Evolutionary conservation across 140 eudicot species (phyloP), one percentile per base, ranked within the genome.

Genomic region (Cichorium intybus): DNA sequence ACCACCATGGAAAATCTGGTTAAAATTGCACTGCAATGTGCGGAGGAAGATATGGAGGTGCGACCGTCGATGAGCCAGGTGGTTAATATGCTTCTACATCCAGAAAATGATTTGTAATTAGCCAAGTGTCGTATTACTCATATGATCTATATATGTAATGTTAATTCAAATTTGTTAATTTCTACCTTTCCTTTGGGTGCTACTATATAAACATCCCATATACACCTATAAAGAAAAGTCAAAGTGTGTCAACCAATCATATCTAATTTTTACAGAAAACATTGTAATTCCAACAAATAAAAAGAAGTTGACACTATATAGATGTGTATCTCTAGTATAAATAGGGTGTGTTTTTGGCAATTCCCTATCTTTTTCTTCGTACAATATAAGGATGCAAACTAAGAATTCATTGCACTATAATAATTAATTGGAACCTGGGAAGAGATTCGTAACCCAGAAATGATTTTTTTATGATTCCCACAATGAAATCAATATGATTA

Each of bases 21-120:
- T 34, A 76, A 67, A 72, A 71, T 79, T 12, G 85, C 85, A 5
- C 20, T 83, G 69, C 78, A 73, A 34, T 83, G 89, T 46, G 76
- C 43, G 5, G 83, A 73, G 62, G 83, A 83, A 54, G 83, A 80
- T 56, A 80, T 55, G 69, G 81, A 83, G 58, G 76, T 56, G 10
- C 70, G 85, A 37, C 85, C 89, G 18, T 51, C 83, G n/a, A 83
- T 79, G 89, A 83, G 79, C 51, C 70, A 68, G 46, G 89, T 83
- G 28, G 82, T 79, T 12, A 69, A 83, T 50, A 66, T 72, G 80
- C 82, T 79, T 46, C 73, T 63, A 1, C 72, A 46, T 35, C 72
- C 43, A 29, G 60, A 63, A 41, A 55, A 22, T 2, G 54, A 51
- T 51, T 46, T 28, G 66, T 29, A 55, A 52, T 14, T 22, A 41